Evolutionary conservation across 2,329 filamentous ascomycete species (phyloP), one percentile per base, ranked within the genome.

Genomic region (Penicillium sp.): DNA sequence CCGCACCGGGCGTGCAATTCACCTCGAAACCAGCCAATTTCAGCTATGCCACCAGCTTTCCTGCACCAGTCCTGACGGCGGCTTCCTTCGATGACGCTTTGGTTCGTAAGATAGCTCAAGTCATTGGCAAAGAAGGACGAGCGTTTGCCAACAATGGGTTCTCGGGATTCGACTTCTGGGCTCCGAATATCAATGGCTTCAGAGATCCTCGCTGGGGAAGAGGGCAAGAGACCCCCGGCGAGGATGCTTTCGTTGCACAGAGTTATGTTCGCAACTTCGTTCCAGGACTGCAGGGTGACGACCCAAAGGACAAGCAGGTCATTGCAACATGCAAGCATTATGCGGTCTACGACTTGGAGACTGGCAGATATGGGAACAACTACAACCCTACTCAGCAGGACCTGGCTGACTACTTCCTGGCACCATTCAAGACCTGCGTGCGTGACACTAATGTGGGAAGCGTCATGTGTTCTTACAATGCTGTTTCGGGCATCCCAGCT

Each of bases 111-210:
- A 52, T 52, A 8, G 49, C 45, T 1, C 77, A 74, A 1, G 78
- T 84, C 1, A 65, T 72, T 34, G 75, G 74, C n/a, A 87, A 81
- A 0, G 86, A 89, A 69, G 85, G 84, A 1, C 78, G 87, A 51
- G 86, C 86, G 0, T 89, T 88, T 69, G 84, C 78, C 65, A 89
- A 89, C 66, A 80, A 72, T 5, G 83, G 82, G 5, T 74, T 79
- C 12, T 80, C 60, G 20, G 65, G 63, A 28, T 59, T 70, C 5
- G 64, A 68, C 47, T 63, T 55, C 54, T 67, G 67, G 56, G 88
- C 87, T 0, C 87, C 87, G 0, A 88, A 88, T 65, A 85, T 89
- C 69, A 88, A 88, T 66, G 82, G 84, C 0, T 88, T 83, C 73
- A 81, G 81, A 48, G 85, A 87, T 67, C 85, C 86, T 1, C 75